Conservation (phyloP, 2,329 filamentous ascomycete species). For the Mollisia scopiformis region DNA sequence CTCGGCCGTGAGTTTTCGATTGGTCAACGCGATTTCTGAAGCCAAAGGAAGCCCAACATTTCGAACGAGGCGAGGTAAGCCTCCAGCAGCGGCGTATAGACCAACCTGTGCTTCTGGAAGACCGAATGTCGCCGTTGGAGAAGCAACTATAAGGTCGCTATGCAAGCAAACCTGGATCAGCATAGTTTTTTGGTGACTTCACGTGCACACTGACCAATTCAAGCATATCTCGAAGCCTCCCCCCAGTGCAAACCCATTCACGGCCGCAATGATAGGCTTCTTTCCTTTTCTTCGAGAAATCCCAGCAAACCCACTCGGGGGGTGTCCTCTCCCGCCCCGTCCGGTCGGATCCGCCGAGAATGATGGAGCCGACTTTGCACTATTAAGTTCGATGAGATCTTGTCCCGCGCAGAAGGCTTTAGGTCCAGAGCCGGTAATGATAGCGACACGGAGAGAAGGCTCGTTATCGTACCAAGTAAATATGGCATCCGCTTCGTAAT, state of each 20-base stretch:
- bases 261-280: conserved; percentile 77
- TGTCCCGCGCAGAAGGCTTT: conserved; percentile 69
- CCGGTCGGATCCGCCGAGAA: background rate
- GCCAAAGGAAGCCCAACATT: conserved; percentile 69
- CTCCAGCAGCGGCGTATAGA: conserved; percentile 72
- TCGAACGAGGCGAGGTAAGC: conserved; percentile 66
- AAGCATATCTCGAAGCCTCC: conserved; percentile 73
- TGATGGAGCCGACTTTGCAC: conserved; percentile 40
- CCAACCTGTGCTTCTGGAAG: conserved; percentile 74
- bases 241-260: conserved; percentile 77
- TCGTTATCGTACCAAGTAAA: conserved; percentile 66
- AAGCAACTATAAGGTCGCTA: conserved; percentile 71
- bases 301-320: conserved; percentile 60
- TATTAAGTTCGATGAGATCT: conserved; percentile 64
- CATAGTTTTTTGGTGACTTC: background rate
- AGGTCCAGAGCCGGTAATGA: conserved; percentile 65
- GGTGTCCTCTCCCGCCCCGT: conserved; percentile 34
- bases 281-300: conserved; percentile 68
- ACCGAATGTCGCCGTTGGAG: conserved; percentile 61
- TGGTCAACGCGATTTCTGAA: conserved; percentile 70
- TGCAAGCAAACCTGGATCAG: background rate
- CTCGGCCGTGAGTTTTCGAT: conserved; percentile 59
- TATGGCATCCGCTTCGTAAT: conserved; percentile 46
- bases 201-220: conserved; percentile 48
- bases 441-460: conserved; percentile 60